Conservation (phyloP, 1,284 basidiomycete genomes). For the Malassezia sp. region DNA sequence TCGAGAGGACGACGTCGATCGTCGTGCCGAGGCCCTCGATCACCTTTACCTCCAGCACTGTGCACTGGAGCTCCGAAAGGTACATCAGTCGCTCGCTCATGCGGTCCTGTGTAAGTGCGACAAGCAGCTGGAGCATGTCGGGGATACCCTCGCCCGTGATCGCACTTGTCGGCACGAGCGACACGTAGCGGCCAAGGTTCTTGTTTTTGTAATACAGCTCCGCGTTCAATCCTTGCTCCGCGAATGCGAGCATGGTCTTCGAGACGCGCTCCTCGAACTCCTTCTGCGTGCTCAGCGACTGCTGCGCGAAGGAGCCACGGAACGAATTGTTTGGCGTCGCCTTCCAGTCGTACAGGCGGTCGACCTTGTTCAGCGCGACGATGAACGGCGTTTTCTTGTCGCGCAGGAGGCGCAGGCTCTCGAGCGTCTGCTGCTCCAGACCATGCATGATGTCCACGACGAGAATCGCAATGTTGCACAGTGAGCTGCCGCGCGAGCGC, state of each 20-base stretch:
- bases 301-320: conserved; percentile 79
- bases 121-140: conserved; percentile 98
- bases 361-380: conserved; percentile 98
- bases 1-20: conserved; percentile 91
- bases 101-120: conserved; percentile 92
- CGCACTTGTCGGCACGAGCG: conserved; percentile 92
- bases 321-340: conserved; percentile 82
- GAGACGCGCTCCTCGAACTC: conserved; percentile 84
- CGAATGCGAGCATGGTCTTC: conserved; percentile 81
- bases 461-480: conserved; percentile 97
- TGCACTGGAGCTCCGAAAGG: conserved; percentile 92
- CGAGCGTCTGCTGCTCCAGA: conserved; percentile 90
- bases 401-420: conserved; percentile 81
- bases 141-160: conserved; percentile 96
- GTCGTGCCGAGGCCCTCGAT: conserved; percentile 97
- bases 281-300: conserved; percentile 66
- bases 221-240: conserved; percentile 93
- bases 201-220: conserved; percentile 96
- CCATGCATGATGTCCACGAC: conserved; percentile 99
- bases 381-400: conserved; percentile 98
- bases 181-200: conserved; percentile 84
- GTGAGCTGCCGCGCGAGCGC: conserved; percentile 84
- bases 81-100: conserved; percentile 99
- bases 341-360: conserved; percentile 94
- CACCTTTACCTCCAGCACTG: conserved; percentile 98